Evolutionary conservation across 441 rosid genomes (phyloP), one percentile per base, ranked within the genome.

Genomic region (Brassica balearica): DNA sequence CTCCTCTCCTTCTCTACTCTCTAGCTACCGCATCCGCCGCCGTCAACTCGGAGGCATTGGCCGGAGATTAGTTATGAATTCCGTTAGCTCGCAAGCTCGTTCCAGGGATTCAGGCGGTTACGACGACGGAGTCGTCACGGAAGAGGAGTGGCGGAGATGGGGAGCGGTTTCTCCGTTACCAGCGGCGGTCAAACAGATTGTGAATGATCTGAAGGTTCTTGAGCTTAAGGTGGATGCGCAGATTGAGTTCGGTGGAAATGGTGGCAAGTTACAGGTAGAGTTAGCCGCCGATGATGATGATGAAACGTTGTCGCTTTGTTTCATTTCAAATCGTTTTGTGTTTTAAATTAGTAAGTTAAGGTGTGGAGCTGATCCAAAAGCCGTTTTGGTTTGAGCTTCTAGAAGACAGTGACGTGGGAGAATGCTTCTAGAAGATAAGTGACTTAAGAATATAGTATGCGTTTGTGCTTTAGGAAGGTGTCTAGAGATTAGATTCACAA

Each of bases 71-170:
- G 9, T 74, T 3, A 77, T 74, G 77, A 82, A 20, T 82, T 71
- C 90, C 9, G 76, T 78, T 4, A 25, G 3, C 53, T 79, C 88
- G 9, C 87, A 84, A 58, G 76, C 84, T 19, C 74, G 75, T 2
- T 64, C 80, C 3, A 66, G 87, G 34, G 87, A 83, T 61, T 17
- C 64, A 2, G 72, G 63, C 5, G 85, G 60, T 62, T 46, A 8
- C 6, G 84, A 69, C 15, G 84, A 77, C 53, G 92, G 86, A 7
- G 1, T 76, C 51, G 46, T 93, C 70, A 69, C 92, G 6, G 77
- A 81, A 78, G 82, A 85, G 77, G 98, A 93, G 61, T 95, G 99
- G 98, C 87, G 80, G 82, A 86, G 88, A 19, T 93, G 94, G 98
- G 95, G 96, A 9, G 36, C 88, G 32, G 78, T 77, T 46, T 93